A percentile compares a stretch with the other conserved stretches of the same genome.
Evolutionary conservation across 1,284 basidiomycete species (phyloP).

Genomic region (Cryptococcus floricola): DNA sequence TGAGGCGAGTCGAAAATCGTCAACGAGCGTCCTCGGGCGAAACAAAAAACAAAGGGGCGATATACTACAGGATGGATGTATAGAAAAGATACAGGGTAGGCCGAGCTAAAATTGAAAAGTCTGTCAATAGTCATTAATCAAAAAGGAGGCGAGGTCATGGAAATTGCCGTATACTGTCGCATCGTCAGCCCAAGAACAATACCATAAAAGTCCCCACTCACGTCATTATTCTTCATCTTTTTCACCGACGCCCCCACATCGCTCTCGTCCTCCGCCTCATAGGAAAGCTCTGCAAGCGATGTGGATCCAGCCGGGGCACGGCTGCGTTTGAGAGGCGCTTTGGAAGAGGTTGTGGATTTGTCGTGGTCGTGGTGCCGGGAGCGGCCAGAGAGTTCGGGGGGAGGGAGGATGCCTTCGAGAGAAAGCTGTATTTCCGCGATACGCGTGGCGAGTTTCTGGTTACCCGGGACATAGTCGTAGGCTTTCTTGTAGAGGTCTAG

Average conservation of each 20-base stretch:
- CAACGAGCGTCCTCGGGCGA: too few species aligned
- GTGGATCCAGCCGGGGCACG: conserved; percentile 1
- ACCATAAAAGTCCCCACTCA: neutral
- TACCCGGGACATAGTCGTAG: conserved; percentile 12
- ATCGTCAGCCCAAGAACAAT: too few species aligned
- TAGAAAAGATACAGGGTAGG: neutral
- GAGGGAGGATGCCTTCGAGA: conserved; percentile 20
- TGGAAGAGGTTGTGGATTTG: neutral
- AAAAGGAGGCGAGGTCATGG: too few species aligned
- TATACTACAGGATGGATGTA: too few species aligned
- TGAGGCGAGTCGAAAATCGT: too few species aligned
- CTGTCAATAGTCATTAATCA: too few species aligned
- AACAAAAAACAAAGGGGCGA: too few species aligned
- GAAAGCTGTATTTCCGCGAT: conserved; percentile 24
- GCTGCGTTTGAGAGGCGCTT: conserved; percentile 9
- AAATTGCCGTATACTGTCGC: too few species aligned
- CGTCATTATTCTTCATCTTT: neutral
- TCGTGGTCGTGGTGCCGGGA: neutral
- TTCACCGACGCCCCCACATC: conserved; percentile 2
- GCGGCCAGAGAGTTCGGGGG: neutral
- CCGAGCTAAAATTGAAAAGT: neutral
- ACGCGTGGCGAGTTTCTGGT: conserved; percentile 14
- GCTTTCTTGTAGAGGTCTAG: conserved; percentile 24
- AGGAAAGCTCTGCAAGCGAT: conserved; percentile 8
- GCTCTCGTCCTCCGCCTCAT: conserved; percentile 1